A percentile compares a stretch with the other conserved stretches of the same genome.
These are phyloP conservation scores for Gossypium raimondii DNA, from an alignment of 345 rosid species.

Conservation along the genomic window DNA sequence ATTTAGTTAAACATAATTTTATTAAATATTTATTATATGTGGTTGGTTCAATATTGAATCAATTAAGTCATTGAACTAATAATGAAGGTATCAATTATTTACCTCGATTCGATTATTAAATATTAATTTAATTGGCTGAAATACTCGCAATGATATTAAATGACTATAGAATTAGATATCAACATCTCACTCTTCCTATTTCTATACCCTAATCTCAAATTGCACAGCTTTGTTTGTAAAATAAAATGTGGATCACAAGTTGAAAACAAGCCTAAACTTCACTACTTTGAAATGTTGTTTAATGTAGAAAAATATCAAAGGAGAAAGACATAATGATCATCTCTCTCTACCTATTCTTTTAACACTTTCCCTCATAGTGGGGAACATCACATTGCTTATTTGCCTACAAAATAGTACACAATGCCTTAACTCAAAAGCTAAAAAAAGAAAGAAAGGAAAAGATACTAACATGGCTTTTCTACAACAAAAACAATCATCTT, in stretches of 20 bases:
- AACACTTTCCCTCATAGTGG: neutral
- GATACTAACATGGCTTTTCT: neutral
- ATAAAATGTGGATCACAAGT: neutral
- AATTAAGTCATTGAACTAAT: neutral
- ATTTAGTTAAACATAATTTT: too few relatives aligned
- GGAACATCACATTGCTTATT: conserved; percentile 4
- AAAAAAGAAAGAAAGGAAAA: neutral
- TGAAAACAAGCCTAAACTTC: neutral
- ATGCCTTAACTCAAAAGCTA: neutral
- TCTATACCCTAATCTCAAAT: neutral
- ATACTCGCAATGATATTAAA: too few relatives aligned
- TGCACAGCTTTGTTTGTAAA: neutral
- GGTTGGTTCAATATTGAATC: too few relatives aligned
- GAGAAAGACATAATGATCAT: neutral
- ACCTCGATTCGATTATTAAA: too few relatives aligned
- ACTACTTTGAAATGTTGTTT: neutral
- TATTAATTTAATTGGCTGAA: too few relatives aligned
- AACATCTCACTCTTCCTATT: neutral
- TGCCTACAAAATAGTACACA: neutral
- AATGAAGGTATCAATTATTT: too few relatives aligned
- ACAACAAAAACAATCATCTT: neutral
- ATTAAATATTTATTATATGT: neutral
- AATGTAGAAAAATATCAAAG: neutral
- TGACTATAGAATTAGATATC: neutral
- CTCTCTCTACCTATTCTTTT: neutral